Base-by-base conservation (phyloP, 768 basidiomycete genomes). In the Dioszegia aurantiaca region DNA sequence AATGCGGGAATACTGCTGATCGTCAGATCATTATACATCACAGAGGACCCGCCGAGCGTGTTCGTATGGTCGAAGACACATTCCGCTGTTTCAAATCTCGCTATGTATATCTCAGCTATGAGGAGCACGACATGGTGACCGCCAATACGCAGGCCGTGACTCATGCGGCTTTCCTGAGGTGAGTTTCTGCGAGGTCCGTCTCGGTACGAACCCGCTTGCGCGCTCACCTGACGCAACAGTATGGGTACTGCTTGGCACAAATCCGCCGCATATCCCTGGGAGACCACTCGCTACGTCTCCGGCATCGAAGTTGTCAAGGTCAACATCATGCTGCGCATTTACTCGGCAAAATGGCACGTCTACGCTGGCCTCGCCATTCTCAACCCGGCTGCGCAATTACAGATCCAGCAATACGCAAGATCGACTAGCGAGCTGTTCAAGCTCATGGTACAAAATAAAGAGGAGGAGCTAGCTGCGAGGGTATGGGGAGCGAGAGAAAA, bases 81-180 rank as follows among this genome's bases (percentile, higher is more conserved):
- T 82, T 99, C 49, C 80, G 81, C 4, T 86, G 87, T 17, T 85
- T 98, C 69, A 81, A 83, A 44, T 90, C 88, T 1, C 85, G 92
- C 55, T 90, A 85, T 66, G 94, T 99, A 37, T 86, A 97, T 73
- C 80, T 99, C 39, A 87, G 86, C n/a, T 98, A 95, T 77, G 89
- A 93, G 61, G 91, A 97, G 54, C 95, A 99, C 70, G 95, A 99
- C 69, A 81, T 84, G 40, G 89, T 98, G 46, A 99, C 95, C 0
- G 95, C 95, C 12, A 98, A 98, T 66, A 98, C 95, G 0, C 95
- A 99, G 77, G 95, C 94, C 0, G 94, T 95, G 14, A 97, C 91
- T 0, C 95, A 99, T 68, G 94, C 94, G 12, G 95, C 95, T 0
- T 98, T 98, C 80, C 80, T 99, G 19, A 90, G 87, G 93, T 92